Conservation (phyloP, 2,329 filamentous ascomycete genomes). For the Paracamarosporium sp. region DNA sequence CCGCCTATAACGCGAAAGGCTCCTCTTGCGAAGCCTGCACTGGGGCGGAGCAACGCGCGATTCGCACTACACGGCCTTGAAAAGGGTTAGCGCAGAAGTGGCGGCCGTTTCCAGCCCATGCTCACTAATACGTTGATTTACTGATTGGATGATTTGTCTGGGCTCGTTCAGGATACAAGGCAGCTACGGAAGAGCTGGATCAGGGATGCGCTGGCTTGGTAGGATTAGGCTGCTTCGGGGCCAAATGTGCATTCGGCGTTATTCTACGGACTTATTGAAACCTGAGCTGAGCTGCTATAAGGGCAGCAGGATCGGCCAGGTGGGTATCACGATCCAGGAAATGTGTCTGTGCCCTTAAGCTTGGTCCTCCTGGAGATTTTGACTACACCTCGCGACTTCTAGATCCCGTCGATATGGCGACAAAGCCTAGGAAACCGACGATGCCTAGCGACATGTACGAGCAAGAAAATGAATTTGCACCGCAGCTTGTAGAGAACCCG, state of each 20-base stretch:
- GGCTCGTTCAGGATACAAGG: background rate
- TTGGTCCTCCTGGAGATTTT: background rate
- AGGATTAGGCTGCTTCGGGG: background rate
- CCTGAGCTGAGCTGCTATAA: background rate
- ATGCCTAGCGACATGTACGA: background rate
- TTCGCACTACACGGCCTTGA: background rate
- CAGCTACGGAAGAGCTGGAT: background rate
- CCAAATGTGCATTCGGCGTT: background rate
- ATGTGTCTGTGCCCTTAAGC: no score
- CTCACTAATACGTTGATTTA: background rate
- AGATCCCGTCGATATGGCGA: background rate
- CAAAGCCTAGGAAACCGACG: background rate
- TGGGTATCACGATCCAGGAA: background rate
- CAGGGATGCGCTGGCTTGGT: background rate
- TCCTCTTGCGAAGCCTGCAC: background rate
- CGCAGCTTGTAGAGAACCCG: constrained; percentile 19
- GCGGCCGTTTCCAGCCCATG: background rate
- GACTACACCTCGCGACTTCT: background rate
- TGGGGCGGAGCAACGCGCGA: background rate
- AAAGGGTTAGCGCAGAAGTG: background rate
- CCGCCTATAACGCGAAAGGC: background rate
- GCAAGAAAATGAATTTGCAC: constrained; percentile 15
- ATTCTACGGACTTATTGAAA: background rate
- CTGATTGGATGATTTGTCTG: background rate
- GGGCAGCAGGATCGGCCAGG: background rate